These are phyloP conservation scores for Lipomyces mesembrius DNA, from an alignment of 805 yeast genomes.

Conservation along the genomic window DNA sequence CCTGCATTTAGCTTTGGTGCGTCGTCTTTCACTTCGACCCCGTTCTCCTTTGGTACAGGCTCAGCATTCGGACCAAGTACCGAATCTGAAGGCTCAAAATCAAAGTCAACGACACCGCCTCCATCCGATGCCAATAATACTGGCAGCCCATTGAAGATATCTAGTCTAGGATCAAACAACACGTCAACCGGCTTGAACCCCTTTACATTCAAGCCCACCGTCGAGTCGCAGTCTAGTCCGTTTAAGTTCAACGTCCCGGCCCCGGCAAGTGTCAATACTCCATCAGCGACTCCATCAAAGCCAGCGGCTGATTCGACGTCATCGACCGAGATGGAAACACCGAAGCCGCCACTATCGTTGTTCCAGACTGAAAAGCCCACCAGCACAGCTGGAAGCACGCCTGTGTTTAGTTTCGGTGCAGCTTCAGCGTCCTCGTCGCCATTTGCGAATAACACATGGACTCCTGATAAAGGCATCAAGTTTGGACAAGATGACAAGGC, in stretches of 20 bases:
- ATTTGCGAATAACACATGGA: slow-evolving; percentile 40
- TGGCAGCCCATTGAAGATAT: slow-evolving; percentile 27
- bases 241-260: slow-evolving; percentile 34
- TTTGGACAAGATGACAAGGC: slow-evolving; percentile 35
- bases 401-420: slow-evolving; percentile 15
- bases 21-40: not conserved
- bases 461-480: slow-evolving; percentile 45
- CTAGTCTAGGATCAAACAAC: slow-evolving; percentile 20
- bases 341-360: slow-evolving; percentile 25
- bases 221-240: slow-evolving; percentile 9
- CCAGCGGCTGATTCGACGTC: not conserved
- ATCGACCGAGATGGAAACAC: slow-evolving; percentile 7
- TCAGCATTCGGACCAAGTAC: not conserved
- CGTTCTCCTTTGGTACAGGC: slow-evolving; percentile 8
- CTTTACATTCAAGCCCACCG: not conserved
- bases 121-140: slow-evolving; percentile 9
- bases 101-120: slow-evolving; percentile 20
- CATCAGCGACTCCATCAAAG: not conserved
- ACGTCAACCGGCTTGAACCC: slow-evolving; percentile 10
- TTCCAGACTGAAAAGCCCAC: slow-evolving; percentile 7
- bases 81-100: not conserved
- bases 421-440: slow-evolving; percentile 10
- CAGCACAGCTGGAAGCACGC: slow-evolving; percentile 18
- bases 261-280: slow-evolving; percentile 9
- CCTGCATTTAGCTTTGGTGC: slow-evolving; percentile 15